Evolutionary conservation across 2,329 filamentous ascomycete genomes (phyloP), one percentile per base, ranked within the genome.

Genomic region (Colletotrichum echinochloae): DNA sequence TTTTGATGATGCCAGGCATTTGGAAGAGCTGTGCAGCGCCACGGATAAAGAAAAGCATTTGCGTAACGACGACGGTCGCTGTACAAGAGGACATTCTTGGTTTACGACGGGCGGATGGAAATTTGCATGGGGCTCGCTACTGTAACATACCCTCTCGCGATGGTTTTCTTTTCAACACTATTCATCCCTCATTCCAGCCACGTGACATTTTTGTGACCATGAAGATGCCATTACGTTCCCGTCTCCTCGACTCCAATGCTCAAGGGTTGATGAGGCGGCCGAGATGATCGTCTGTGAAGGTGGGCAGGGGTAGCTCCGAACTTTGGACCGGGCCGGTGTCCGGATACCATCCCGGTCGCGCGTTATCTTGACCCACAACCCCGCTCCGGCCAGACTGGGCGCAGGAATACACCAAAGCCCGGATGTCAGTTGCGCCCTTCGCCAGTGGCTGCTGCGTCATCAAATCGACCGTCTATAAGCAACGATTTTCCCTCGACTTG

Each of bases 71-170:
- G 52, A 59, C 23, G 52, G 52, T 71, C 65, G 30, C 41, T 63
- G 68, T 68, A 55, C 55, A 70, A 68, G 67, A 63, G 52, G 52
- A 35, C 18, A 26, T 59, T 59, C 64, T 63, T 71, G 66, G 65
- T 59, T 68, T 54, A 71, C 68, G 68, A 68, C 52, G 52, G 59
- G 65, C 59, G 39, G 61, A 49, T 54, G 68, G 46, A 71, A 68
- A 55, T 68, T 48, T 63, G 64, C 65, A 68, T 71, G 64, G 52
- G 46, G 37, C 46, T 63, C 46, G 64, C 52, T 60, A 23, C 48
- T 71, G 64, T 71, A 71, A 71, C 68, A 71, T 71, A 71, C 68
- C 68, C 68, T 62, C 57, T 67, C 44, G 68, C 68, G 68, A 68
- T 52, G 23, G 59, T 63, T 70, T 67, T 44, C 18, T n/a, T 63